phyloP scores from a whole-genome alignment of 805 yeast genomes.

The Ogataea philodendri region DNA sequence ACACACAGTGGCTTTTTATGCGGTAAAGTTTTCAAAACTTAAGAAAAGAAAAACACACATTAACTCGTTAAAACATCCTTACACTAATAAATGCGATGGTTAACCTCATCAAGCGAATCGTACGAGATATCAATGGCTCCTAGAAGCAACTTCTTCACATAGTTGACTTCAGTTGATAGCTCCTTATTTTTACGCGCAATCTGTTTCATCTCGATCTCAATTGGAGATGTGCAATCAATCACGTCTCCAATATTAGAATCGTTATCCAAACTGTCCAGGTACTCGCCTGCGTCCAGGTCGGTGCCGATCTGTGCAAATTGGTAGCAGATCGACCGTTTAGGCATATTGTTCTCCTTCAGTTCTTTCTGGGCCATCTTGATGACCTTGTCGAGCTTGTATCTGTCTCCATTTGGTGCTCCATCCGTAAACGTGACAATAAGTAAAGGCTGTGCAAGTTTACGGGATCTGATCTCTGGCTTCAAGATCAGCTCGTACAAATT shows the following conservation, averaged over 20 bases:
- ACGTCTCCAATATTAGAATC: slow-evolving; percentile 24
- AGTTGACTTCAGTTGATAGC: slow-evolving; percentile 27
- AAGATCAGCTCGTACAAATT: slow-evolving; percentile 19
- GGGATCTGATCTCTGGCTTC: slow-evolving; percentile 20
- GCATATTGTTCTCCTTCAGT: slow-evolving; percentile 11
- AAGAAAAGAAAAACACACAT: background rate
- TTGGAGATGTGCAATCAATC: slow-evolving; percentile 28
- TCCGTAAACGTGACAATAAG: slow-evolving; percentile 26
- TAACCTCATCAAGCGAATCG: slow-evolving; percentile 28
- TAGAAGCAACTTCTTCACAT: slow-evolving; percentile 24
- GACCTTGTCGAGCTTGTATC: slow-evolving; percentile 12
- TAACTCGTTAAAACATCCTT: slow-evolving; percentile 3
- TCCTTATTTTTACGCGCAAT: slow-evolving; percentile 22
- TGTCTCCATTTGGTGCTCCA: slow-evolving; percentile 27
- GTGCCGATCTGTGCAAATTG: slow-evolving; percentile 30
- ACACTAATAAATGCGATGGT: slow-evolving; percentile 17
- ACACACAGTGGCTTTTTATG: slow-evolving; percentile 1
- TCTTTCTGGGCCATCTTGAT: slow-evolving; percentile 15
- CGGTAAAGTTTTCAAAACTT: background rate
- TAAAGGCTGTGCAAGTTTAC: slow-evolving; percentile 19
- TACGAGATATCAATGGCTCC: slow-evolving; percentile 28
- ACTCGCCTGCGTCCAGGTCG: slow-evolving; percentile 22
- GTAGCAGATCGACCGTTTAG: slow-evolving; percentile 21
- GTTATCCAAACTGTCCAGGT: slow-evolving; percentile 24
- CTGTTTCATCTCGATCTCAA: slow-evolving; percentile 25